Conservation (phyloP, 2,329 filamentous ascomycete species). For the Aspergillus eucalypticola region DNA sequence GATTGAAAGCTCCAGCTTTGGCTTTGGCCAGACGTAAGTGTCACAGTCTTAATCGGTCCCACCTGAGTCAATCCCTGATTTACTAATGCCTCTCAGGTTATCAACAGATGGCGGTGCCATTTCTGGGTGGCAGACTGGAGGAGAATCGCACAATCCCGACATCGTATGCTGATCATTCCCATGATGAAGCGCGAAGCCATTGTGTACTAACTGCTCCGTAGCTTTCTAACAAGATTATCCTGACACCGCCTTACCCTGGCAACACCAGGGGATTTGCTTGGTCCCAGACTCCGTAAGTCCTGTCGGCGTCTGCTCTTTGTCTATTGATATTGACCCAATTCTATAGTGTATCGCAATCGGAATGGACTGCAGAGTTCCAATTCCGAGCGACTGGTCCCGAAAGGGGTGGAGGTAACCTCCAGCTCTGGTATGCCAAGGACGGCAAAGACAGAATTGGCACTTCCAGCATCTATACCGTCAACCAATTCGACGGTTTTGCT, state of each 20-base stretch:
- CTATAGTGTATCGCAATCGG: conserved; percentile 50
- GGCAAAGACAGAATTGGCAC: conserved; percentile 66
- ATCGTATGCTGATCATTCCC: neutral
- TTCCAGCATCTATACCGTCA: conserved; percentile 79
- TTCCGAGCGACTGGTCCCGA: conserved; percentile 87
- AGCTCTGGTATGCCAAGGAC: conserved; percentile 84
- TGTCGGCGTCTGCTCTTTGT: neutral
- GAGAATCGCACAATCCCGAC: conserved; percentile 53
- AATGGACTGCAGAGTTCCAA: conserved; percentile 81
- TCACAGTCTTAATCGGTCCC: conserved; percentile 9
- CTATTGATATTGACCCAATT: conserved; percentile 13
- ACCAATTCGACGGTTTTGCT: conserved; percentile 85
- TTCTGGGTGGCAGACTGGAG: conserved; percentile 57
- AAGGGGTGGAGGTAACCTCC: conserved; percentile 81
- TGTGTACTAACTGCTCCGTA: conserved; percentile 25
- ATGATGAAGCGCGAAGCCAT: neutral
- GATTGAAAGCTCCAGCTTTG: conserved; percentile 75
- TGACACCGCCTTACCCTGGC: conserved; percentile 85
- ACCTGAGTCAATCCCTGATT: neutral
- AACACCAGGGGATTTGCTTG: conserved; percentile 82
- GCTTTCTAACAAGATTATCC: conserved; percentile 86
- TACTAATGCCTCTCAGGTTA: conserved; percentile 52
- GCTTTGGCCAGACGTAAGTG: conserved; percentile 63
- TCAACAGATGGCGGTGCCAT: conserved; percentile 55
- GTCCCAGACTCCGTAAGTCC: conserved; percentile 60